These are phyloP conservation scores for Citrullus amarus DNA, from an alignment of 306 rosid species.

Conservation along the genomic window DNA sequence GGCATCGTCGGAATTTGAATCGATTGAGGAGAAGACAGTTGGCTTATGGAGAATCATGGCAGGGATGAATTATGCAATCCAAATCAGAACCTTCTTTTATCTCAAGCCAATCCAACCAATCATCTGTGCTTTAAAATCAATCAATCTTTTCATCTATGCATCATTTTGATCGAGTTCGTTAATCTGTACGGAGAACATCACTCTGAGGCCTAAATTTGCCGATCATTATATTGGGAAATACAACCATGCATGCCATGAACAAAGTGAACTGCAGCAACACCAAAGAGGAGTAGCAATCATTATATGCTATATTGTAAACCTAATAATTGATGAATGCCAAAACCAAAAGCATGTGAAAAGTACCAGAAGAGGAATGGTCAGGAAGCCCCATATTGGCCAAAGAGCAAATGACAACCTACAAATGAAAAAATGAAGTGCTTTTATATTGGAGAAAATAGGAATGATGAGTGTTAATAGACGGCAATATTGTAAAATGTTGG, in stretches of 20 bases:
- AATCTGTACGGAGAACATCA: conserved; percentile 78
- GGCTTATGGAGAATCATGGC: conserved; percentile 14
- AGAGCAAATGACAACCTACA: conserved; percentile 74
- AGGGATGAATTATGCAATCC: background rate
- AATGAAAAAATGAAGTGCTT: background rate
- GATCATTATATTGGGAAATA: conserved; percentile 59
- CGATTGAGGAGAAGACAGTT: conserved; percentile 24
- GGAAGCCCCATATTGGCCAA: conserved; percentile 95
- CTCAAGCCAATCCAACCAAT: conserved; percentile 6
- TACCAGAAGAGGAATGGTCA: conserved; percentile 97
- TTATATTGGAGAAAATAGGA: conserved; percentile 20
- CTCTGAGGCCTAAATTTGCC: conserved; percentile 58
- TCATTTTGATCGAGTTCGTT: conserved; percentile 25
- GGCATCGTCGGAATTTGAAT: conserved; percentile 11
- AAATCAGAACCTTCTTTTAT: background rate
- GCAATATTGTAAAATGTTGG: background rate
- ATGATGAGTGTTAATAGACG: background rate
- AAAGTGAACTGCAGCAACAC: conserved; percentile 71
- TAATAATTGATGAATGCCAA: background rate
- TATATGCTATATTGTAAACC: conserved; percentile 6
- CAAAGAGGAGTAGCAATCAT: conserved; percentile 18
- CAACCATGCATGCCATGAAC: conserved; percentile 94
- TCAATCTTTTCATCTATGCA: conserved; percentile 26
- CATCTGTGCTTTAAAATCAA: background rate
- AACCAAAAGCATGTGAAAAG: conserved; percentile 1